Base-by-base conservation (phyloP, 768 basidiomycete genomes). In the Amanita rimosa region DNA sequence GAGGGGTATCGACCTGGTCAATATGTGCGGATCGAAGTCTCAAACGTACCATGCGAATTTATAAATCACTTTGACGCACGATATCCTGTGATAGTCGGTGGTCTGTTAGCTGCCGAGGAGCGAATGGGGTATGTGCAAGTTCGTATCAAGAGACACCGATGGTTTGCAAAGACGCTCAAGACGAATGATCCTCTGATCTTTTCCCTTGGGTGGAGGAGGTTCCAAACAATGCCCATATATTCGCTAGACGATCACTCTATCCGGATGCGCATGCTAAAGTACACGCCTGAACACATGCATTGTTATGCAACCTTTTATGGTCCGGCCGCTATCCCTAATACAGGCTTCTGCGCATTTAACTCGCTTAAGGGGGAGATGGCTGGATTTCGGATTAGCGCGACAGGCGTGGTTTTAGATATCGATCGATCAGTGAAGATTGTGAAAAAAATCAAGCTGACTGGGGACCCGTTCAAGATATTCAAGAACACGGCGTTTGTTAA, bases 201-300 rank as follows among this genome's bases (percentile, higher is more conserved):
- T 67, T 96, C 93, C 1, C 70, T 98, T n/a, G 96, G 96, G 14
- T 99, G 96, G 96, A 71, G 96, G 43, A 76, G 96, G 31, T 99
- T 98, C 72, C 96, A 99, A 64, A 85, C 79, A 0, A 71, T 95
- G 4, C 96, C 96, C 2, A 85, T 97, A 54, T 99, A 97, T 66
- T 92, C 92, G 16, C 71, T 99, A 17, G 96, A 99, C 62, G 96
- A 99, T 65, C 94, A 96, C 61, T 91, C 87, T 8, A 95, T 97
- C 56, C 87, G 96, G 14, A 96, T 97, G 83, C 90, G 96, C 31
- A 88, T 98, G 85, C 85, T 99, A 68, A 99, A 99, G 68, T 99
- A 99, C 62, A 97, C 96, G 0, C 96, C 96, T 0, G 96, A 99
- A 67, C 96, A 99, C 60, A 97, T 95, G 96, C 96, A 99, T 62